phyloP scores from a whole-genome alignment of 2,329 filamentous ascomycete species.

The Tolypocladium guangdongense region DNA sequence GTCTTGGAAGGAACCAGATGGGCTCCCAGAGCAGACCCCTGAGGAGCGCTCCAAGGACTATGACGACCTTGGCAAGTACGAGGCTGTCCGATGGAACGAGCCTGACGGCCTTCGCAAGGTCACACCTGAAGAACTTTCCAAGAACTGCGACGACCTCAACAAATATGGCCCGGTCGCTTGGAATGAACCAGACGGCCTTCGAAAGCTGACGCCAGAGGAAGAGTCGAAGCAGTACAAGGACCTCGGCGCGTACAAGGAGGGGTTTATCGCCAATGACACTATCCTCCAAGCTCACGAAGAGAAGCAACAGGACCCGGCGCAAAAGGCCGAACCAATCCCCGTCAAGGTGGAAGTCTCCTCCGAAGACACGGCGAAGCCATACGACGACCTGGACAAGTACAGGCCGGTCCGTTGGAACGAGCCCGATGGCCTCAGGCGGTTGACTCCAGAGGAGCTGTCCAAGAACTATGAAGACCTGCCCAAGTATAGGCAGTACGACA shows the following conservation, averaged over 20 bases:
- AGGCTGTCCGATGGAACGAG: conserved; percentile 24
- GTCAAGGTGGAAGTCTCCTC: conserved; percentile 12
- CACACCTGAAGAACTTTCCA: conserved; percentile 26
- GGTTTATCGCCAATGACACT: conserved; percentile 4
- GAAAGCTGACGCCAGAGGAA: conserved; percentile 16
- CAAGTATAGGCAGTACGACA: conserved; percentile 14
- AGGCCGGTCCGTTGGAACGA: conserved; percentile 25
- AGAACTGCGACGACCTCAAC: conserved; percentile 25
- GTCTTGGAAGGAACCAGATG: conserved; percentile 28
- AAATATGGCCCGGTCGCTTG: conserved; percentile 19
- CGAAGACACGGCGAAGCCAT: conserved; percentile 25
- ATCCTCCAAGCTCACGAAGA: conserved; percentile 6
- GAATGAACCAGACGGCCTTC: conserved; percentile 18
- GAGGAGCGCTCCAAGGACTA: conserved; percentile 27
- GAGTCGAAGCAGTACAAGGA: conserved; percentile 22
- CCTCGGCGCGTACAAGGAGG: conserved; percentile 18
- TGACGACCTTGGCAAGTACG: conserved; percentile 25
- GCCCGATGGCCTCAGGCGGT: conserved; percentile 20
- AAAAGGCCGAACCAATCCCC: conserved; percentile 5
- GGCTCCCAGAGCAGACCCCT: conserved; percentile 20
- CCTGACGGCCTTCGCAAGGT: conserved; percentile 20
- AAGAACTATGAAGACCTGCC: conserved; percentile 20
- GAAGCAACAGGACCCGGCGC: conserved; percentile 5
- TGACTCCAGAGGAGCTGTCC: conserved; percentile 27
- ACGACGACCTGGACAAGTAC: conserved; percentile 27